Conservation (phyloP, 2,329 filamentous ascomycete species). For the Colletotrichum zoysiae region DNA sequence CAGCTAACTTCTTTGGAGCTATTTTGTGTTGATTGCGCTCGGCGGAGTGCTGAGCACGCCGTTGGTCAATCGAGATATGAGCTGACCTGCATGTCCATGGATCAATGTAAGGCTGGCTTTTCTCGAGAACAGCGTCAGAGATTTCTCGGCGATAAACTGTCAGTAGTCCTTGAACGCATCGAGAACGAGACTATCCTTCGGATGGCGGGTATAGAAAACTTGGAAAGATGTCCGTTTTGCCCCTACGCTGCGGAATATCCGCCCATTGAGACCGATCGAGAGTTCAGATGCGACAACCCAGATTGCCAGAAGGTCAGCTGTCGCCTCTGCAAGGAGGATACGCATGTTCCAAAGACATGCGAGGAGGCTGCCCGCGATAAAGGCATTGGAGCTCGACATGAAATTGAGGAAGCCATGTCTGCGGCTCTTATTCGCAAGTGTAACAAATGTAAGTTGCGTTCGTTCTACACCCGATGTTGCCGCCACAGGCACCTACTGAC, state of each 20-base stretch:
- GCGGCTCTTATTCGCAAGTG: slow-evolving; percentile 82
- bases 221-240: slow-evolving; percentile 85
- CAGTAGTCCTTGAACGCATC: slow-evolving; percentile 74
- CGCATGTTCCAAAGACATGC: slow-evolving; percentile 80
- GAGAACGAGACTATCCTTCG: slow-evolving; percentile 78
- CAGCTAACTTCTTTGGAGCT: slow-evolving; percentile 51
- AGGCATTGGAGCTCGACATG: slow-evolving; percentile 71
- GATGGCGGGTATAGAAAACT: slow-evolving; percentile 77
- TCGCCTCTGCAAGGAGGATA: slow-evolving; percentile 74
- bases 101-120: slow-evolving; percentile 75
- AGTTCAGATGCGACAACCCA: slow-evolving; percentile 78
- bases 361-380: slow-evolving; percentile 73
- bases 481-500: slow-evolving; percentile 31
- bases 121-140: slow-evolving; percentile 63
- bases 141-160: slow-evolving; percentile 70
- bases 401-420: slow-evolving; percentile 88
- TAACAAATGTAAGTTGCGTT: slow-evolving; percentile 66
- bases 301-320: slow-evolving; percentile 75
- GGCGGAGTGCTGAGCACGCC: slow-evolving; percentile 73
- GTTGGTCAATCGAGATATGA: slow-evolving; percentile 78
- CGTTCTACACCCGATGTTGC: neutral
- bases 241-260: slow-evolving; percentile 82
- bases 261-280: slow-evolving; percentile 74
- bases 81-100: slow-evolving; percentile 77
- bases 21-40: slow-evolving; percentile 79